Evolutionary conservation across 495 filamentous ascomycete species (phyloP), one percentile per base, ranked within the genome.

Genomic region (Clavariopsis aquatica): DNA sequence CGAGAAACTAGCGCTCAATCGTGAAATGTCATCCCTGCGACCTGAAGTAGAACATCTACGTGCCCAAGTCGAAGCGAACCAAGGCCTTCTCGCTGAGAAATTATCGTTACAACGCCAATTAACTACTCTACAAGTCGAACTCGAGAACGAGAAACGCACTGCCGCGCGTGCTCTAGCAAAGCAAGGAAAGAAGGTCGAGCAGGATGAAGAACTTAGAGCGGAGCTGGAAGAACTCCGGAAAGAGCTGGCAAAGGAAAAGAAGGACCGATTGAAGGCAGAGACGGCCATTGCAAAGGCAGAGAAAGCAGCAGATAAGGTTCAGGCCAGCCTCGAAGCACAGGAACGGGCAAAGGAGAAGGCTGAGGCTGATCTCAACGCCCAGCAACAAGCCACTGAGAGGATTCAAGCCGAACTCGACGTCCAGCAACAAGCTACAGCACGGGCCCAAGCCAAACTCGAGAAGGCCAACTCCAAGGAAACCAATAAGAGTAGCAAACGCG

Each of bases 1-100:
- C 12, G 91, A 94, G 65, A 96, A 96, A 69, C 76, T 89, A 10
- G 81, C 84, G 1, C 79, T 97, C 20, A 79, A 84, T 20, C 86
- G 88, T 36, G 89, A 96, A 68, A 72, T 96, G 9, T 79, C 86
- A 24, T 76, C 79, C 24, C 69, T 93, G 47, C 89, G 87, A 68
- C 85, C 87, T 34, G 92, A 96, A 71, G 65, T 95, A 8, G 90
- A 96, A 55, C 87, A 91, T 69, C 79, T 96, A 13, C 82, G 84
- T 62, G 82, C 86, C 1, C 90, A 96, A 73, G 81, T 84, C 23
- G 76, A 81, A 17, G 83, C 84, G 24, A 80, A 89, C 43, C 86
- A 91, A 66, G 79, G 80, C 6, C 73, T 88, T 7, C 78, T 92
- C 26, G 78, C 87, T 1, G 89, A 93, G 69, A 96, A 94, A 66